Evolutionary conservation across 768 basidiomycete genomes (phyloP), one percentile per base, ranked within the genome.

Genomic region (Suillus tomentosus): DNA sequence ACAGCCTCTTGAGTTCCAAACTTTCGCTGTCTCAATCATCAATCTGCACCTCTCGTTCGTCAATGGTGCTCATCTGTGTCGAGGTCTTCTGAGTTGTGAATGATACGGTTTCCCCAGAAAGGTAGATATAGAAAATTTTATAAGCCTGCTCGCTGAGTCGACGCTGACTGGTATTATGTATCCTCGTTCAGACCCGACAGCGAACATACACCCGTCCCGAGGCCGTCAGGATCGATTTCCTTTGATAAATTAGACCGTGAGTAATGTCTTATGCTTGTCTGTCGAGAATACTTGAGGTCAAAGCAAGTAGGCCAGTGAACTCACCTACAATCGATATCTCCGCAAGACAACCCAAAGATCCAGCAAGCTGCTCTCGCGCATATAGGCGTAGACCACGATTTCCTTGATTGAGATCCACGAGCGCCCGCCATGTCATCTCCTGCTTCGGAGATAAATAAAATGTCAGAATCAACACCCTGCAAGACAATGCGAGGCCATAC

Each of bases 401-500:
- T 7, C 48, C 48, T 24, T 48, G 13, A 7, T 24, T 11, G 10
- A 5, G 10, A n/a, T 3, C 5, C 19, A 0, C 22, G 14, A 15
- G 22, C 13, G 6, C 22, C 6, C 2, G 13, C 6, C 6, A 55
- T 36, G 5, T 1, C 5, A 22, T 13, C 5, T 36, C 10, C n/a
- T 0, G 5, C 10, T 34, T 10, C 5, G 7, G 8, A n/a, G 10
- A n/a, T 19, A 11, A 19, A 54, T 11, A 5, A 10, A 5, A 37
- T 1, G 3, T 14, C 34, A 55, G 3, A 0, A 22, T 1, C 14
- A 14, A 55, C 11, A 0, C 54, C 34, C 5, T 5, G 3, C 17
- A 34, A 13, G 17, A 54, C 10, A 8, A 54, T 54, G 36, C 34
- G 54, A 55, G 50, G 50, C 5, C 60, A 61, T 24, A 61, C 27